Conservation (phyloP, 2,329 filamentous ascomycete genomes). For the Massarina eburnea region DNA sequence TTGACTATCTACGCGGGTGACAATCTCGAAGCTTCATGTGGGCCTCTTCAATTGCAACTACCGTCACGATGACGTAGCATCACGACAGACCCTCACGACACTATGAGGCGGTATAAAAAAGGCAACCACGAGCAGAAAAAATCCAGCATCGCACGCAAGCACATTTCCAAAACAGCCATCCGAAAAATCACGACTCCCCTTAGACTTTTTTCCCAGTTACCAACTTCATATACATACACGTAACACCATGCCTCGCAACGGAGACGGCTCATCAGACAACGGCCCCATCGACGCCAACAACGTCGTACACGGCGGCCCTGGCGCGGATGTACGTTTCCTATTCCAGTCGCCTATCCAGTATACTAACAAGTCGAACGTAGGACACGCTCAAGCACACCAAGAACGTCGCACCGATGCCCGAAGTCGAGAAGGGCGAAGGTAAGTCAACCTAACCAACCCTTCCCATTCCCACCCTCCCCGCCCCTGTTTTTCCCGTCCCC, state of each 20-base stretch:
- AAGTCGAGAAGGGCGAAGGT: constrained; percentile 43
- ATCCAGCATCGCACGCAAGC: no score
- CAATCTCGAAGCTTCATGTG: not conserved
- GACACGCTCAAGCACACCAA: constrained; percentile 39
- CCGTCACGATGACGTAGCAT: not conserved
- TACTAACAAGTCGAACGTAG: constrained; percentile 11
- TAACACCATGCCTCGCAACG: constrained; percentile 44
- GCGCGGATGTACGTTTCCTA: constrained; percentile 32
- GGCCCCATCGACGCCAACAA: constrained; percentile 42
- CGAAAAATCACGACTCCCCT: not conserved
- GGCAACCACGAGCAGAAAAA: not conserved
- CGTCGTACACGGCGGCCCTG: constrained; percentile 39
- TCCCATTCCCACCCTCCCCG: not conserved
- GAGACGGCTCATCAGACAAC: constrained; percentile 45
- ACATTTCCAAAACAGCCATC: not conserved
- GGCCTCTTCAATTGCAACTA: not conserved
- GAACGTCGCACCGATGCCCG: constrained; percentile 44
- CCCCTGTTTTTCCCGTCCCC: no score
- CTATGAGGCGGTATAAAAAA: not conserved
- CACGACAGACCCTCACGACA: not conserved
- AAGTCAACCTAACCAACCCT: constrained; percentile 6
- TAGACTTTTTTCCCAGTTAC: not conserved
- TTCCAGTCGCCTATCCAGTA: not conserved
- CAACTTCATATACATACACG: not conserved
- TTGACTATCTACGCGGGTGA: not conserved